Evolutionary conservation across 148 eudicot genomes (phyloP).

Genomic region (Vaccinium corymbosum): DNA sequence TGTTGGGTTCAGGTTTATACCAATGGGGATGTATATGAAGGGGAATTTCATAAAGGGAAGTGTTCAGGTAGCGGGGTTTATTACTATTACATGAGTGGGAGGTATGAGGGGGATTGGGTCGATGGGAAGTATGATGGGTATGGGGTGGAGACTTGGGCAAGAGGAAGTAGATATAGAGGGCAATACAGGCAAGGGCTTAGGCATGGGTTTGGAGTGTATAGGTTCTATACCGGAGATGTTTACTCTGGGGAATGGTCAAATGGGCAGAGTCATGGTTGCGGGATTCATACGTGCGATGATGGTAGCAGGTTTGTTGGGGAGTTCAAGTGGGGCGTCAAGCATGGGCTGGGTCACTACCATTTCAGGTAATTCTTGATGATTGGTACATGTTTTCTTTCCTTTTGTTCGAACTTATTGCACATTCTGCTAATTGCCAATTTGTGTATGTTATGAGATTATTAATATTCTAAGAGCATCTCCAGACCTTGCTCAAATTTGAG

Average conservation of each 20-base stretch:
- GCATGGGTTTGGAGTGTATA: constrained; percentile 90
- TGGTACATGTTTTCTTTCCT: background rate
- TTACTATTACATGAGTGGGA: constrained; percentile 89
- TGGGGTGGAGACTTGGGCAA: constrained; percentile 94
- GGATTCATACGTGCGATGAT: constrained; percentile 89
- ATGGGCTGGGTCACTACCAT: constrained; percentile 93
- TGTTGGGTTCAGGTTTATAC: constrained; percentile 62
- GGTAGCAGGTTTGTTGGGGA: constrained; percentile 94
- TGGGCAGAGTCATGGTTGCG: constrained; percentile 97
- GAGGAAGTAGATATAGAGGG: constrained; percentile 88
- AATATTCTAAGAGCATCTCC: background rate
- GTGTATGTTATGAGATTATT: background rate
- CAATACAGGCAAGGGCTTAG: constrained; percentile 87
- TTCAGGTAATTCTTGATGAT: constrained; percentile 53
- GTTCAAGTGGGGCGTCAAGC: constrained; percentile 97
- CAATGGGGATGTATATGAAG: constrained; percentile 94
- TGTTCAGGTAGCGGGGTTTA: constrained; percentile 93
- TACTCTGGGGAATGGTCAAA: constrained; percentile 92
- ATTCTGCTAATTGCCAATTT: background rate
- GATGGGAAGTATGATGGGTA: constrained; percentile 95
- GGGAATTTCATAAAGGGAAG: constrained; percentile 88
- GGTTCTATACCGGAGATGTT: constrained; percentile 92
- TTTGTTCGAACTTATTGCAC: background rate
- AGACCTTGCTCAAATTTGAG: too few relatives aligned
- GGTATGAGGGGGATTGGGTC: constrained; percentile 95